phyloP scores from a whole-genome alignment of 2,329 filamentous ascomycete genomes.

The Colletotrichum salicis region DNA sequence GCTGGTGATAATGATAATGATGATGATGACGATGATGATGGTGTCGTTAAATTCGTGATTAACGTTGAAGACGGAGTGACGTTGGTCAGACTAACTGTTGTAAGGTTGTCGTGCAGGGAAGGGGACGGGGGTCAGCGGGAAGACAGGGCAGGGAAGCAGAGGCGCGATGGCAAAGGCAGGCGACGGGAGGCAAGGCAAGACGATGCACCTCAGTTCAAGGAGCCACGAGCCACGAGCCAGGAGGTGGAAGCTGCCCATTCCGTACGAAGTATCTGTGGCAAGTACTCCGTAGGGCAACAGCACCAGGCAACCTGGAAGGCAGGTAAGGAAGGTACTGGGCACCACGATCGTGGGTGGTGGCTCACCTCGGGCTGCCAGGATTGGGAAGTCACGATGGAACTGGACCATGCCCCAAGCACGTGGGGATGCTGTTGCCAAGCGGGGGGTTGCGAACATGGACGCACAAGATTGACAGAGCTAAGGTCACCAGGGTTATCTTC shows the following conservation, averaged over 20 bases:
- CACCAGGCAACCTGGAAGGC: too few species aligned
- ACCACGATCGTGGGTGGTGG: constrained; percentile 12
- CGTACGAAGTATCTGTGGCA: too few species aligned
- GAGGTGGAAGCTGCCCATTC: not conserved
- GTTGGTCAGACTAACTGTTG: not conserved
- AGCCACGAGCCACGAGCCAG: not conserved
- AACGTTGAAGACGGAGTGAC: constrained; percentile 6
- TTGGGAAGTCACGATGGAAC: constrained; percentile 26
- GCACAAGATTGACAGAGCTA: too few species aligned
- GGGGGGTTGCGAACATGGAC: not conserved
- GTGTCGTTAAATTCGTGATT: not conserved
- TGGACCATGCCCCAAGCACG: constrained; percentile 20
- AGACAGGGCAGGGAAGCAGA: constrained; percentile 21
- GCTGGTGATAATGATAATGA: too few species aligned
- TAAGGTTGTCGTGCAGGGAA: constrained; percentile 17
- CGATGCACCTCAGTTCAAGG: constrained; percentile 9
- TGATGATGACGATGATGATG: too few species aligned
- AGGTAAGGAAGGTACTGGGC: too few species aligned
- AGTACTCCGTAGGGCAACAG: too few species aligned
- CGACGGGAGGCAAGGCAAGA: constrained; percentile 8
- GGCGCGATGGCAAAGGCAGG: constrained; percentile 9
- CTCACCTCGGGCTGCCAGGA: not conserved
- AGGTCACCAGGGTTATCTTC: not conserved
- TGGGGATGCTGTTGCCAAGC: constrained; percentile 16
- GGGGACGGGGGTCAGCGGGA: constrained; percentile 28